Conservation (phyloP, 2,329 filamentous ascomycete species). For the Cercospora zeae-maydis region DNA sequence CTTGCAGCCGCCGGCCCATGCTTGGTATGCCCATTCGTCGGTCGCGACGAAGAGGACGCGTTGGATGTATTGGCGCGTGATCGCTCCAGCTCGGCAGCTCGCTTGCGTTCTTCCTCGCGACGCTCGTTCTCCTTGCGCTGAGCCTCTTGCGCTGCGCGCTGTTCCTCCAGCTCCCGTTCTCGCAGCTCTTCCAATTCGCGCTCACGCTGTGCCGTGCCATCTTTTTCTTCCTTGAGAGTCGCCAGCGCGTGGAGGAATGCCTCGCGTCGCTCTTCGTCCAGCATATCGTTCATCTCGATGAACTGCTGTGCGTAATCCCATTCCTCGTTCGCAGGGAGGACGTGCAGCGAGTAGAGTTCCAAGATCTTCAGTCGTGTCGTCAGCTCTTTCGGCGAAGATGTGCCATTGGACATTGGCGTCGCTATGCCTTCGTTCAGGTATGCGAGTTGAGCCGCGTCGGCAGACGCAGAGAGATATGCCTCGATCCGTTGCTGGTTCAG, state of each 20-base stretch:
- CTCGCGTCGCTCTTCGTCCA: conserved; percentile 89
- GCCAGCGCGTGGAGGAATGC: conserved; percentile 83
- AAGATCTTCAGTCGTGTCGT: conserved; percentile 79
- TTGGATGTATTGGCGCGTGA: conserved; percentile 14
- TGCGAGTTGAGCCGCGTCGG: conserved; percentile 53
- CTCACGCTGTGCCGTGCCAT: conserved; percentile 63
- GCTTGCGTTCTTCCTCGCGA: conserved; percentile 34
- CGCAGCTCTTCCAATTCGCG: conserved; percentile 58
- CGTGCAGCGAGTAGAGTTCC: conserved; percentile 91
- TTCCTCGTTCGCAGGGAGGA: conserved; percentile 87
- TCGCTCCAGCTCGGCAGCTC: conserved; percentile 29
- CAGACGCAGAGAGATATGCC: conserved; percentile 75
- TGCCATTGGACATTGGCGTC: conserved; percentile 54
- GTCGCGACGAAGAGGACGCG: conserved; percentile 6
- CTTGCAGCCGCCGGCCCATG: conserved; percentile 5
- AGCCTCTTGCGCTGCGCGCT: conserved; percentile 32
- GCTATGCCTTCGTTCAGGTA: conserved; percentile 58
- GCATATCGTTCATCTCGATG: conserved; percentile 76
- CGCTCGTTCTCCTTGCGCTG: conserved; percentile 32
- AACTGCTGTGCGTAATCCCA: conserved; percentile 96
- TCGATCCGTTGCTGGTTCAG: conserved; percentile 86
- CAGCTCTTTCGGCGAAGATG: conserved; percentile 37
- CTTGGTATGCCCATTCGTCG: conserved; percentile 9
- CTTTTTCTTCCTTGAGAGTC: conserved; percentile 77
- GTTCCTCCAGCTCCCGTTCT: conserved; percentile 45